These are phyloP conservation scores for Lactuca saligna DNA, from an alignment of 129 eudicot species.

Conservation along the genomic window DNA sequence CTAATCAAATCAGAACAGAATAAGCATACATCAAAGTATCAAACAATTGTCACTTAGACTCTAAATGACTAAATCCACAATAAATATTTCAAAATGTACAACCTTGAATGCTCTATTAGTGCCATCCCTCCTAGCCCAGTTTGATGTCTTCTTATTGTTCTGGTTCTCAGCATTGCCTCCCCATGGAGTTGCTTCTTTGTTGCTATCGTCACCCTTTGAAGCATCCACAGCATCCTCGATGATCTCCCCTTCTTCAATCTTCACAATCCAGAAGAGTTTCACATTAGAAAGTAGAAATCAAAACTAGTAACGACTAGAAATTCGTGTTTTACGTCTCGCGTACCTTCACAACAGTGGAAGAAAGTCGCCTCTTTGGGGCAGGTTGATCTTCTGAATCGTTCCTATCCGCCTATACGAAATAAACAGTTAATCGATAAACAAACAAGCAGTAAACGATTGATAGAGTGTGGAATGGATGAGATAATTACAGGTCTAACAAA, in stretches of 20 bases:
- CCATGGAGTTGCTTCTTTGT: constrained; percentile 39
- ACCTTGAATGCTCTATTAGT: constrained; percentile 52
- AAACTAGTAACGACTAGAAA: neutral
- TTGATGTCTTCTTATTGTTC: constrained; percentile 38
- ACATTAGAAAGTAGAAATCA: neutral
- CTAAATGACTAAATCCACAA: neutral
- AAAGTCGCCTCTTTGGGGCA: constrained; percentile 73
- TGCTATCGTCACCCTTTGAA: constrained; percentile 36
- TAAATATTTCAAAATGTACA: constrained; percentile 25
- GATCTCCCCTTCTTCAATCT: constrained; percentile 87
- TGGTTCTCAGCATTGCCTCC: constrained; percentile 30
- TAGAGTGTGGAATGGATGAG: neutral
- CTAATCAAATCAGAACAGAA: constrained; percentile 39
- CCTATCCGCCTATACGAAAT: constrained; percentile 69
- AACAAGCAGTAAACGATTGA: constrained; percentile 11
- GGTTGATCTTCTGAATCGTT: constrained; percentile 73
- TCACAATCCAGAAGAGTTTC: constrained; percentile 14
- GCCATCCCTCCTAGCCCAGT: constrained; percentile 74
- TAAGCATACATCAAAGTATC: neutral
- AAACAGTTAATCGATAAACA: neutral
- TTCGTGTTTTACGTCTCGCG: neutral
- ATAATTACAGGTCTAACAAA: constrained; percentile 67
- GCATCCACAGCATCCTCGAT: constrained; percentile 48
- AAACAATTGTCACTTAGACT: neutral
- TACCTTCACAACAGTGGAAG: constrained; percentile 97